Evolutionary conservation across 768 basidiomycete species (phyloP), one percentile per base, ranked within the genome.

Genomic region (Hemileccinum impolitum): DNA sequence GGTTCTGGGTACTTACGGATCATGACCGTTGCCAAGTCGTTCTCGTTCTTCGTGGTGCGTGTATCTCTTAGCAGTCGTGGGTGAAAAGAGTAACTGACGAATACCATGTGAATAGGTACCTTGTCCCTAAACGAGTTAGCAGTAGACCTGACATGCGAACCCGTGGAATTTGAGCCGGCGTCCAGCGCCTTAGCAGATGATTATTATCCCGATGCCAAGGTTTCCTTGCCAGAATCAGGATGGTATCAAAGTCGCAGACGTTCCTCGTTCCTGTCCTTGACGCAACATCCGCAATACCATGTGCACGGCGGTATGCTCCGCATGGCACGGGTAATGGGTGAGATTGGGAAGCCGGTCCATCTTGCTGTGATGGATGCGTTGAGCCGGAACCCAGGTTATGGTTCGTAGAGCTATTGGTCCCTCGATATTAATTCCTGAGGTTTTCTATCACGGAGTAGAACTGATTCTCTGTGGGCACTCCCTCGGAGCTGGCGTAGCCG

Each of bases 101-200:
- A 42, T 37, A 2, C 38, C 43, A 30, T 28, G 48, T 19, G 38
- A 46, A 47, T 39, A 81, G 84, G 90, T 12, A 93, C 90, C 3
- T 87, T 91, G 87, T 87, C 85, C 3, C 72, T 93, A 37, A 92
- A 92, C 57, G 90, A 92, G 66, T 79, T 92, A 5, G 90, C 89
- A 14, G 88, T 87, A 10, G 89, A 92, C 68, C 73, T 92, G 41
- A 88, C 89, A 1, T 92, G 90, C 65, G 85, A 90, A 48, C 78
- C 84, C 0, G 82, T 81, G 35, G 72, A 78, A 18, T 88, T 88
- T 53, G 72, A 77, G 47, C 82, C 81, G 21, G 81, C 79, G 15
- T 64, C 61, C 1, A 75, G 73, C 4, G 52, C 62, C 14, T 49
- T 59, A 10, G 48, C 31, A 25, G 67, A 62, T 21, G 63, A 61